These are phyloP conservation scores for Periconia macrospinosa DNA, from an alignment of 2,329 filamentous ascomycete species.

Conservation along the genomic window DNA sequence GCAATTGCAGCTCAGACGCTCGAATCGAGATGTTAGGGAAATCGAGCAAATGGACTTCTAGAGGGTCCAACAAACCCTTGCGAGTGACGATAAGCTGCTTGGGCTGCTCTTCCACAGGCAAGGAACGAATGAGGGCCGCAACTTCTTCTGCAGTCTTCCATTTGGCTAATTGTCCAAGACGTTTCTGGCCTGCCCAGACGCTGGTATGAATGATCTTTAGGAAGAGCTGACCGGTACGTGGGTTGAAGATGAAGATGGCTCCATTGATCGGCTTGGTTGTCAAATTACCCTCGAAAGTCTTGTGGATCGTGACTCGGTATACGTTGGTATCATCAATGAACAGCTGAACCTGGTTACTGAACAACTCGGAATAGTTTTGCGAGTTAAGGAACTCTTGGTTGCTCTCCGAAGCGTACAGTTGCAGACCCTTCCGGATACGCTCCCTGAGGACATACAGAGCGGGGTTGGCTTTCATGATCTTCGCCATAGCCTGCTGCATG, in stretches of 20 bases:
- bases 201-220: conserved; percentile 99
- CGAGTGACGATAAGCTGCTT: conserved; percentile 98
- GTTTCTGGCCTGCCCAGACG: conserved; percentile 98
- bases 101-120: conserved; percentile 96
- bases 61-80: conserved; percentile 93
- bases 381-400: conserved; percentile 99
- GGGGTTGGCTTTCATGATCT: conserved; percentile 99
- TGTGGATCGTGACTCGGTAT: conserved; percentile 98
- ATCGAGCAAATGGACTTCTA: conserved; percentile 95
- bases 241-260: conserved; percentile 99
- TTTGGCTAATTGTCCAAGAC: conserved; percentile 95
- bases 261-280: conserved; percentile 99
- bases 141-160: conserved; percentile 99
- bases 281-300: conserved; percentile 98
- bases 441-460: conserved; percentile 94
- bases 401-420: conserved; percentile 96
- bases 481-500: conserved; percentile 97
- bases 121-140: conserved; percentile 88
- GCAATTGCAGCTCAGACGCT: conserved; percentile 92
- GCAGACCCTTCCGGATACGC: conserved; percentile 96
- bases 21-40: conserved; percentile 99
- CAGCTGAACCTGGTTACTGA: conserved; percentile 97
- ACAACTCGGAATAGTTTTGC: conserved; percentile 98
- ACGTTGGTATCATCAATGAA: conserved; percentile 99
- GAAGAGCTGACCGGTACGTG: conserved; percentile 96